Percentiles rank a stretch among this genome's conserved stretches.
Evolutionary conservation across 2,329 filamentous ascomycete species (phyloP).

Genomic region (Aspergillus proliferans): DNA sequence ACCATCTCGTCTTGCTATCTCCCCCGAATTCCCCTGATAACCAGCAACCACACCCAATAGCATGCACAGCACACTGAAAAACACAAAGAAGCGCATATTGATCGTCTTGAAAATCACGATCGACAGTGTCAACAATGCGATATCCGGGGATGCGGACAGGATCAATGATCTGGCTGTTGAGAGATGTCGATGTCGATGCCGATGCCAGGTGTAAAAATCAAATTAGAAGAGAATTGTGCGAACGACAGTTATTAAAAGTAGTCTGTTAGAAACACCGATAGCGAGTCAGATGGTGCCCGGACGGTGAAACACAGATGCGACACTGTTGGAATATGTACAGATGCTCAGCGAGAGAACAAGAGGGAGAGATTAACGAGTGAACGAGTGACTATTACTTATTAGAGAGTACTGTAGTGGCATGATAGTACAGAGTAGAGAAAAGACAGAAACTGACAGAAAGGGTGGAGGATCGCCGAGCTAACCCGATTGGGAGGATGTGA

Average conservation of each 20-base stretch:
- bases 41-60: conserved; percentile 26
- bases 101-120: neutral
- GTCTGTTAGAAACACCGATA: neutral
- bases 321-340: conserved; percentile 3
- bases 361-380: conserved; percentile 1
- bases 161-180: no score
- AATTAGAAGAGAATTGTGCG: neutral
- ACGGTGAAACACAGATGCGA: conserved; percentile 16
- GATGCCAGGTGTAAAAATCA: no score
- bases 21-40: conserved; percentile 18
- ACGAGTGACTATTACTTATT: conserved; percentile 1
- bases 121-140: neutral
- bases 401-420: no score
- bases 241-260: neutral
- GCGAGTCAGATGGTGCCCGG: neutral
- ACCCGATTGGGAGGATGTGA: conserved; percentile 9
- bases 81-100: conserved; percentile 29
- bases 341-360: conserved; percentile 3
- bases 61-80: conserved; percentile 26
- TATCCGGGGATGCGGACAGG: no score
- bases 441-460: conserved; percentile 6
- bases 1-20: conserved; percentile 20
- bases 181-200: no score
- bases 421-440: conserved; percentile 5
- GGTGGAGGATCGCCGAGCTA: neutral